Conservation (phyloP, 768 basidiomycete species). For the Calvatia gigantea region DNA sequence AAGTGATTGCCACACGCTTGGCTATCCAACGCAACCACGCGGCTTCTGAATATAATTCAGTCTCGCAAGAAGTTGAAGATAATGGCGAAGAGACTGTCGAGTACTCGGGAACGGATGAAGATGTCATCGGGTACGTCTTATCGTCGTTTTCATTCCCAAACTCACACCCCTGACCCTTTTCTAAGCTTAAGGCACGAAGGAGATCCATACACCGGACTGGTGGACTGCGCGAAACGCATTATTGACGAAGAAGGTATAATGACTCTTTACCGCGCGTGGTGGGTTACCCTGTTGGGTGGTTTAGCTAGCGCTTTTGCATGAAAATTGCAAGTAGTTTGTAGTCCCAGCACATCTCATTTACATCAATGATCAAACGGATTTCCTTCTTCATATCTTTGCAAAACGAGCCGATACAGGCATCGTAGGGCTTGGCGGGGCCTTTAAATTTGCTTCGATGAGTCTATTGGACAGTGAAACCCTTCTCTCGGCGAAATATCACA, state of each 20-base stretch:
- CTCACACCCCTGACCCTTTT: constrained; percentile 8
- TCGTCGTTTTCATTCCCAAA: background rate
- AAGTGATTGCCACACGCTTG: constrained; percentile 74
- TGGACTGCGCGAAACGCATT: constrained; percentile 75
- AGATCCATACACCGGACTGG: constrained; percentile 73
- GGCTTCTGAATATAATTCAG: constrained; percentile 69
- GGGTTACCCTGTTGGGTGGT: constrained; percentile 70
- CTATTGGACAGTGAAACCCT: too few species aligned
- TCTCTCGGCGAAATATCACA: too few species aligned
- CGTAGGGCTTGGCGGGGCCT: background rate
- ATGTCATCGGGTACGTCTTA: constrained; percentile 73
- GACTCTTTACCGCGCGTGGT: constrained; percentile 82
- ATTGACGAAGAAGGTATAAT: constrained; percentile 74
- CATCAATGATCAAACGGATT: background rate
- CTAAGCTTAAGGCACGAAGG: constrained; percentile 67
- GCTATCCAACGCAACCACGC: constrained; percentile 86
- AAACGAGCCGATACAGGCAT: too few species aligned
- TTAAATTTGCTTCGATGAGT: too few species aligned
- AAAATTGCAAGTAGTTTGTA: constrained; percentile 11
- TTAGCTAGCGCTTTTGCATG: constrained; percentile 52
- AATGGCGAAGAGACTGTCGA: constrained; percentile 58
- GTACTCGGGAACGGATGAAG: constrained; percentile 70
- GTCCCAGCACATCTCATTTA: background rate
- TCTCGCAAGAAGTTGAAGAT: constrained; percentile 69
- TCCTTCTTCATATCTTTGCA: background rate